Percentiles rank a stretch among this genome's conserved stretches.
Conservation (phyloP, 495 filamentous ascomycete species). For the Bacidia gigantensis region DNA sequence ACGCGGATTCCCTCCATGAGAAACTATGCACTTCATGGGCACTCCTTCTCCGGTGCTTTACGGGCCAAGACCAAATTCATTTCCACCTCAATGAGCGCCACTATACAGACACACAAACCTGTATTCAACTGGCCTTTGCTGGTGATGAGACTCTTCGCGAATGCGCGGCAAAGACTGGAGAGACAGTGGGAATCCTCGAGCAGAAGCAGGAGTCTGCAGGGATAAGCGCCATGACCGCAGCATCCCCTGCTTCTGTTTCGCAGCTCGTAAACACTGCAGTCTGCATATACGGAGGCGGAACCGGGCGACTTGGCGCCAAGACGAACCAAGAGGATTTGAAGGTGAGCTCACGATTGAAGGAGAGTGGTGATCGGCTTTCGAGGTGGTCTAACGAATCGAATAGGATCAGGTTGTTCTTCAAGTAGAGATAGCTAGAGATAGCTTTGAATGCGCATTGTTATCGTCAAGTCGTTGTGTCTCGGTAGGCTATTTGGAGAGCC, state of each 20-base stretch:
- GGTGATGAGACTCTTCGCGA: neutral
- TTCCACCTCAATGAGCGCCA: neutral
- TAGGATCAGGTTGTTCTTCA: neutral
- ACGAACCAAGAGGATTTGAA: neutral
- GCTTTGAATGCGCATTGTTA: neutral
- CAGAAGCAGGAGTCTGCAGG: neutral
- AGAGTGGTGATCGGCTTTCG: conserved; percentile 1
- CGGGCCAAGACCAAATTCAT: conserved; percentile 34
- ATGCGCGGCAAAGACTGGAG: neutral
- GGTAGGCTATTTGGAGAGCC: conserved; percentile 7
- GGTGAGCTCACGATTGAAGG: neutral
- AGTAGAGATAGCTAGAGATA: neutral
- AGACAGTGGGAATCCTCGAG: neutral
- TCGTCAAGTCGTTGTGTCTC: conserved; percentile 3
- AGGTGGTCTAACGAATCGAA: neutral
- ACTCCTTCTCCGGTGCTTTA: conserved; percentile 38
- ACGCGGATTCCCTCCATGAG: no score
- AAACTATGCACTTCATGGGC: conserved; percentile 32
- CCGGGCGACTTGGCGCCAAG: neutral
- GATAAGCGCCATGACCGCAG: neutral
- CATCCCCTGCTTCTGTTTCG: neutral
- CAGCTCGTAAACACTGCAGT: neutral
- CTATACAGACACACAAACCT: neutral
- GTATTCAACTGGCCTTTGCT: neutral
- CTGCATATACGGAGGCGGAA: neutral